Percentiles rank a stretch among this genome's conserved stretches.
These are phyloP conservation scores for Arthrinium puccinioides DNA, from an alignment of 2,329 filamentous ascomycete species.

Conservation along the genomic window DNA sequence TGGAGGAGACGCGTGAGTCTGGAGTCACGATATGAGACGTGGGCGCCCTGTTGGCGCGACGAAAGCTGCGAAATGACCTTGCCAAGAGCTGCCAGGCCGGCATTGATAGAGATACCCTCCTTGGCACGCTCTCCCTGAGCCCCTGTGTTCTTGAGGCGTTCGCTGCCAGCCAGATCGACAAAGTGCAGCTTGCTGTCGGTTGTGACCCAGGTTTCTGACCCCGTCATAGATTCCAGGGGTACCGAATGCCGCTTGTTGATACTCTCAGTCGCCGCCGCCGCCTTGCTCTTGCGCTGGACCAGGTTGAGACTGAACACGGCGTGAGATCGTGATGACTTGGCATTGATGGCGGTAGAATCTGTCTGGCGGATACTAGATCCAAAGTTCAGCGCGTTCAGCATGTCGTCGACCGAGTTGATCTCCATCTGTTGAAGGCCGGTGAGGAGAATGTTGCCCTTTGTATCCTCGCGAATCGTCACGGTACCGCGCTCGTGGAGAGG, in stretches of 20 bases:
- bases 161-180: conserved; percentile 93
- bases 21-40: conserved; percentile 98
- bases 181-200: conserved; percentile 98
- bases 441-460: conserved; percentile 87
- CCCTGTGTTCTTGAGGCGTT: conserved; percentile 93
- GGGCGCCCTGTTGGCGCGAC: conserved; percentile 75
- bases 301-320: conserved; percentile 95
- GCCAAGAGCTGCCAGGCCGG: conserved; percentile 84
- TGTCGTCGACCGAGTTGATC: conserved; percentile 85
- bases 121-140: conserved; percentile 90
- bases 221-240: conserved; percentile 71
- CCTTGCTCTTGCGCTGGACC: conserved; percentile 69
- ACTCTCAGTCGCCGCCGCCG: conserved; percentile 46
- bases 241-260: conserved; percentile 70
- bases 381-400: conserved; percentile 83
- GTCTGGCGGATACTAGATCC: conserved; percentile 94
- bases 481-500: conserved; percentile 62
- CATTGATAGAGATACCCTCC: conserved; percentile 98
- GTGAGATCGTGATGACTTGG: conserved; percentile 94
- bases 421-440: conserved; percentile 83
- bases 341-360: conserved; percentile 94
- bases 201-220: conserved; percentile 65
- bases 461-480: conserved; percentile 91
- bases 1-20: conserved; percentile 90
- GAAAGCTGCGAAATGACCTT: conserved; percentile 98